Conservation (phyloP, 2,329 filamentous ascomycete species). For the Penicillium sp. region DNA sequence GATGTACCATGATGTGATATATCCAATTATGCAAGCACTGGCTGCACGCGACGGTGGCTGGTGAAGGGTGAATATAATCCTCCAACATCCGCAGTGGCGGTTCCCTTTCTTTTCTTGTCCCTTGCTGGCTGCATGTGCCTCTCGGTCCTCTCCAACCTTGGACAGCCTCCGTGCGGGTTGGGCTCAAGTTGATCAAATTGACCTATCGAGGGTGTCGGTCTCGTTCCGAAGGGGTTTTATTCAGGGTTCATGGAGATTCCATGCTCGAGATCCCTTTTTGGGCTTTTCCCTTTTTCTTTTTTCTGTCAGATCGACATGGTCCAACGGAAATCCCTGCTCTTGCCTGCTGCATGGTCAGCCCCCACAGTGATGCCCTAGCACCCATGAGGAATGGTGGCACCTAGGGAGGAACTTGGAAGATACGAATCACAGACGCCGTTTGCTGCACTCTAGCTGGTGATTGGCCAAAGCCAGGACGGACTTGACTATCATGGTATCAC, state of each 20-base stretch:
- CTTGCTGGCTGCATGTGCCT: constrained; percentile 8
- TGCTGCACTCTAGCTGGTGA: constrained; percentile 6
- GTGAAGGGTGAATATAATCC: constrained; percentile 2
- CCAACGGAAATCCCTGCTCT: constrained; percentile 8
- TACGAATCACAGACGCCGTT: constrained; percentile 11
- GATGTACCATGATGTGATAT: constrained; percentile 13
- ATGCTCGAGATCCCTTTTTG: not conserved
- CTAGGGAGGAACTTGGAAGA: constrained; percentile 4
- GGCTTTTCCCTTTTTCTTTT: not conserved
- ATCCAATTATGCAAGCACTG: constrained; percentile 6
- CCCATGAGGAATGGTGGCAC: constrained; percentile 7
- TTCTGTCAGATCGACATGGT: not conserved
- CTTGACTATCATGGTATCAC: constrained; percentile 10
- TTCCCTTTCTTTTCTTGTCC: constrained; percentile 9
- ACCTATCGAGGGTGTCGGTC: constrained; percentile 9
- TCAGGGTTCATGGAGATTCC: not conserved
- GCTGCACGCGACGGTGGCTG: constrained; percentile 19
- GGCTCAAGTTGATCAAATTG: not conserved
- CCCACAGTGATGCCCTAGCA: constrained; percentile 6
- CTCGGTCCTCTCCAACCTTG: not conserved
- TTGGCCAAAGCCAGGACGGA: constrained; percentile 17
- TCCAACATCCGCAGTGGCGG: constrained; percentile 8
- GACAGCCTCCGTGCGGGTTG: not conserved
- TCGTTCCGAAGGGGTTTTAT: not conserved
- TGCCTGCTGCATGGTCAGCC: constrained; percentile 13